Conservation (phyloP, 257 asterid species). For the Sherardia arvensis region DNA sequence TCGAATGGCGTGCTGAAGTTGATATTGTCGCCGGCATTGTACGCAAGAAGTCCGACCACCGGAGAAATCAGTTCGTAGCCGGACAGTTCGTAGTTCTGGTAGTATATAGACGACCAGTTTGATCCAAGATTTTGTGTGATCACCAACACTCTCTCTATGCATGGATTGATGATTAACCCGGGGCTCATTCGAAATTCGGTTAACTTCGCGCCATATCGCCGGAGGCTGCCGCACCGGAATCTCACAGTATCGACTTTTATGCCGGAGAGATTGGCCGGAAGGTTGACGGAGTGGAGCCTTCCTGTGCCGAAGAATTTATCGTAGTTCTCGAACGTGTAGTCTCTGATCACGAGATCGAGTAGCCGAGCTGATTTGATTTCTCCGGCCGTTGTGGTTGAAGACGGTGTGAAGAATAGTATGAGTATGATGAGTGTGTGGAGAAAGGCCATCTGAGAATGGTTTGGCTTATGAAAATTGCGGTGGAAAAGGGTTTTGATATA, state of each 20-base stretch:
- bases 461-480: background rate
- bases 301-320: conserved; percentile 47
- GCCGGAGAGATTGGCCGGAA: conserved; percentile 66
- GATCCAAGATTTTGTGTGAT: conserved; percentile 52
- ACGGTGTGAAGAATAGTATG: conserved; percentile 21
- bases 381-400: conserved; percentile 10
- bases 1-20: conserved; percentile 35
- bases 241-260: conserved; percentile 41
- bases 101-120: conserved; percentile 63
- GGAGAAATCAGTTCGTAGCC: conserved; percentile 71
- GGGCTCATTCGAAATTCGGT: conserved; percentile 37
- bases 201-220: conserved; percentile 58
- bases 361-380: conserved; percentile 56
- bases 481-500: conserved; percentile 15
- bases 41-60: conserved; percentile 53
- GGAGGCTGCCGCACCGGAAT: conserved; percentile 73
- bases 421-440: conserved; percentile 19
- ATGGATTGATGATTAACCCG: conserved; percentile 42
- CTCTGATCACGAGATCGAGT: conserved; percentile 59
- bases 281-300: conserved; percentile 28
- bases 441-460: conserved; percentile 28
- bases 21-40: conserved; percentile 27
- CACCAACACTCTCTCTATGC: conserved; percentile 46
- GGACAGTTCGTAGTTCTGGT: conserved; percentile 43
- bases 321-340: conserved; percentile 55